Base-by-base conservation (phyloP, 345 rosid species). In the Reutealis trisperma region DNA sequence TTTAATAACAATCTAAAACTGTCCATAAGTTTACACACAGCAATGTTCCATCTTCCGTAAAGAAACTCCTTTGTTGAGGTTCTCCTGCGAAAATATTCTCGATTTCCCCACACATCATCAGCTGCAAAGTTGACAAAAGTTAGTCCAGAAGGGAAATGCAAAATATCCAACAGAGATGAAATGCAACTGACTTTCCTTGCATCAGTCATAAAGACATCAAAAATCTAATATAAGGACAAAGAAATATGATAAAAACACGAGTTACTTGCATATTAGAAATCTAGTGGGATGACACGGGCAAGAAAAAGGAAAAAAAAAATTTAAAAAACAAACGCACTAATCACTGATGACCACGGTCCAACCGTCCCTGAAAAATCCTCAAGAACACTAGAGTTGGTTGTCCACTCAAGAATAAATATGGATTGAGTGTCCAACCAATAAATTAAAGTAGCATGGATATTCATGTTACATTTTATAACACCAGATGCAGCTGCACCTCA, bases 1-100 rank as follows among this genome's bases (percentile, higher is more conserved):
- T n/a, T 66, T 10, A 66, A 66, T 42, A 66, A 42, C 69, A 65
- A 37, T 65, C 69, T 65, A 37, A 65, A 15, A 65, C 49, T 65
- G 70, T 41, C 5, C 51, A 66, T 13, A 66, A n/a, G 24, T 66
- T 66, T 66, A 66, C 54, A 63, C 41, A 37, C 45, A 42, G 70
- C 51, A 19, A 15, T 19, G 21, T 11, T 44, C 52, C 70, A 42
- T 30, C 63, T 59, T 24, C 18, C 14, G 18, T n/a, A 25, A 59
- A 3, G 18, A 2, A 3, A 12, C 41, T 34, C 67, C 67, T 18
- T 34, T 65, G 52, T 7, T 14, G 52, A 21, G 54, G 42, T 65
- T 42, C 69, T 65, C 49, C 69, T 66, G 2, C 8, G 52, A 41
- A 8, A 66, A 41, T 9, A 15, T 52, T 22, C 54, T 66, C 11